Evolutionary conservation across 2,329 filamentous ascomycete species (phyloP), one percentile per base, ranked within the genome.

Genomic region (Pseudocercospora crystallina): DNA sequence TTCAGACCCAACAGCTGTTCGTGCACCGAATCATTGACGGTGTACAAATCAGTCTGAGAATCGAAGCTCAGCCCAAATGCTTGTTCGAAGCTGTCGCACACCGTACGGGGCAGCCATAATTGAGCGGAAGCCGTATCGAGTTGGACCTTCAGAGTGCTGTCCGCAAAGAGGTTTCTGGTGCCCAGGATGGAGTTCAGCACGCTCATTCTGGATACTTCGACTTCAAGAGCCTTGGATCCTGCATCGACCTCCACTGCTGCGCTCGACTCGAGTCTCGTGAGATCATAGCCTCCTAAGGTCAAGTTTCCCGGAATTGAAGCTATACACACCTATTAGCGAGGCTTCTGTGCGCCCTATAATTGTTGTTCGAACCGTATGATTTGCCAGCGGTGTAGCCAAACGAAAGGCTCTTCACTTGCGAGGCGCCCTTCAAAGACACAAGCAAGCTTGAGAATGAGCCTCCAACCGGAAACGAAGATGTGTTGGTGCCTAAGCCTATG

Each of bases 361-460:
- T 15, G 4, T 8, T 30, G 33, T 12, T 34, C 14, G 14, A 43
- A 42, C 83, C 77, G 63, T 89, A 89, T 56, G 79, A 78, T 15
- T 84, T 84, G 12, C 86, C 86, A 36, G 86, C 85, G 3, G 86
- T 89, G 65, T 84, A 90, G 48, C 84, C 85, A 65, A 86, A 90
- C 41, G 83, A 86, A 54, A 87, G 77, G 64, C 86, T 89, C 1
- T 85, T 83, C n/a, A n/a, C n/a, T n/a, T 70, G 72, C 12, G 79
- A 79, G 47, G 77, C 74, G 3, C 75, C 68, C 61, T 83, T 78
- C 35, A 86, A 79, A 50, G 40, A 33, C 32, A 49, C 20, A 31
- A 29, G 44, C 37, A 37, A 40, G 11, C 36, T 45, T 9, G 57
- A 52, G 34, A 64, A 58, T 15, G 57, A 5, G 60, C 47, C 9